These are phyloP conservation scores for Penicillium psychrosexuale DNA, from an alignment of 2,329 filamentous ascomycete genomes.

Conservation along the genomic window DNA sequence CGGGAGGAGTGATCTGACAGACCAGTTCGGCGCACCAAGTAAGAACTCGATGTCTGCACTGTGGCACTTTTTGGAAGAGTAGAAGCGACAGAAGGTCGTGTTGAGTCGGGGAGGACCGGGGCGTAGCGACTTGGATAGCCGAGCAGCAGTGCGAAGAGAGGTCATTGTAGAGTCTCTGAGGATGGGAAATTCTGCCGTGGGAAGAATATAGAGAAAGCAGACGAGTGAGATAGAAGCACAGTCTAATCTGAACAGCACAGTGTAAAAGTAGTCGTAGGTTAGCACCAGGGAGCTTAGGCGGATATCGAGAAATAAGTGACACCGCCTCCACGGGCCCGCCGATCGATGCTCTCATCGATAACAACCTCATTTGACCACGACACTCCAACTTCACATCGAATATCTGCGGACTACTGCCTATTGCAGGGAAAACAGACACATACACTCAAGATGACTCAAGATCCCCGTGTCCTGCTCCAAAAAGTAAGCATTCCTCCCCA, in stretches of 20 bases:
- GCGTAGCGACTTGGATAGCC: constrained; percentile 15
- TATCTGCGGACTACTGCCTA: constrained; percentile 1
- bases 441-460: constrained; percentile 61
- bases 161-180: constrained; percentile 7
- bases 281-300: constrained; percentile 8
- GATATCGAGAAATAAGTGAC: constrained; percentile 15
- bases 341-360: constrained; percentile 23
- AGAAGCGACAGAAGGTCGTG: constrained; percentile 14
- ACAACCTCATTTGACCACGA: constrained; percentile 14
- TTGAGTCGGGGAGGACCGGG: constrained; percentile 1
- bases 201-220: neutral
- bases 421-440: constrained; percentile 2
- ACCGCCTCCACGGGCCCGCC: constrained; percentile 24
- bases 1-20: constrained; percentile 70
- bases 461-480: constrained; percentile 73
- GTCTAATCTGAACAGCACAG: neutral
- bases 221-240: neutral
- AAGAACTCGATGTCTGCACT: constrained; percentile 42
- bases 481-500: constrained; percentile 54
- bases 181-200: neutral
- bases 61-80: constrained; percentile 23
- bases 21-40: constrained; percentile 75
- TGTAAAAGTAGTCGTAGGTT: neutral
- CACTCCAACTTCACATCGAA: constrained; percentile 15
- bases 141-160: constrained; percentile 15